Evolutionary conservation across 768 basidiomycete species (phyloP).

Genomic region (Crassisporium funariophilum): DNA sequence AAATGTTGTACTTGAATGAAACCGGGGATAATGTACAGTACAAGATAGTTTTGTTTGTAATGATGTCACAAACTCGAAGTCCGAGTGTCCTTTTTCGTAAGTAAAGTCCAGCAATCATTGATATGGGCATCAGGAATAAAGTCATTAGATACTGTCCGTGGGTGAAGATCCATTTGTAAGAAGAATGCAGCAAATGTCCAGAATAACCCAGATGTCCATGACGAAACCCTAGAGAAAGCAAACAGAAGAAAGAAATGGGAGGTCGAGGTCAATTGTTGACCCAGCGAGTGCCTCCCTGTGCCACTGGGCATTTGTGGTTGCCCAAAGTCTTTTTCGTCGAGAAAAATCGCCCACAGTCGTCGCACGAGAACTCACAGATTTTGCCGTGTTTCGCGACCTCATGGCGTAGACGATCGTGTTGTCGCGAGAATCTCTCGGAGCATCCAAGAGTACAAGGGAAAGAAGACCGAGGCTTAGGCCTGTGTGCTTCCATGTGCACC

Average conservation of each 20-base stretch:
- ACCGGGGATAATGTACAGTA: too few species aligned
- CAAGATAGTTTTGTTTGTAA: too few species aligned
- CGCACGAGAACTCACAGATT: conserved; percentile 54
- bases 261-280: conserved; percentile 33
- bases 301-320: conserved; percentile 59
- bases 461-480: conserved; percentile 48
- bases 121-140: too few species aligned
- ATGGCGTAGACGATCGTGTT: conserved; percentile 58
- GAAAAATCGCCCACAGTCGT: conserved; percentile 55
- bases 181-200: not conserved
- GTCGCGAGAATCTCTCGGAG: conserved; percentile 54
- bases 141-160: too few species aligned
- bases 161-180: conserved; percentile 2
- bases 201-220: conserved; percentile 1
- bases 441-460: conserved; percentile 59
- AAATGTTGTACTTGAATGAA: too few species aligned
- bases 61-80: too few species aligned
- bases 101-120: too few species aligned
- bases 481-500: conserved; percentile 58
- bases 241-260: conserved; percentile 4
- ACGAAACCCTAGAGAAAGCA: not conserved
- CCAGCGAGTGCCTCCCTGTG: conserved; percentile 51
- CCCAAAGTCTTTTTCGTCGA: conserved; percentile 53
- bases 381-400: conserved; percentile 62
- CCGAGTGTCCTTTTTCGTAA: not conserved